Evolutionary conservation across 164 flowering plant genomes (phyloP), one percentile per base, ranked within the genome.

Genomic region (Houttuynia cordata): DNA sequence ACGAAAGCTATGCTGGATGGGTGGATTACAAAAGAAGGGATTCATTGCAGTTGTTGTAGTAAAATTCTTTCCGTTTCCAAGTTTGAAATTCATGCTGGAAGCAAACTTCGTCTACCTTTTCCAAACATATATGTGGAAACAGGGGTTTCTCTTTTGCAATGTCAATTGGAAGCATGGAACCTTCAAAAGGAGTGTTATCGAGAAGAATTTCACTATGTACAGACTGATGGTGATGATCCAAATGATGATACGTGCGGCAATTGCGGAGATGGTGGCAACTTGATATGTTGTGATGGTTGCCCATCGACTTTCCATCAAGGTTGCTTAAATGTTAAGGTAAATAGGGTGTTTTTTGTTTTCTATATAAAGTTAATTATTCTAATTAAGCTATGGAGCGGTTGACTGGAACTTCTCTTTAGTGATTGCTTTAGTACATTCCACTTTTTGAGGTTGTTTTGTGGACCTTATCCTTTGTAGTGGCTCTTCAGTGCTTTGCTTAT

Each of bases 231-330:
- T 53, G 89, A 82, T 74, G 99, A 91, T 72, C 95, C 95, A n/a
- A 82, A 94, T 80, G 99, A 94, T 76, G 99, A 94, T 71, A 88
- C 99, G 42, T 94, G 99, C 79, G 91, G 89, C 59, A 70, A 85
- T 19, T 94, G 99, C 71, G 97, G 91, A 55, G 99, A 94, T 85
- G 99, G 99, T 53, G 99, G 99, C 54, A 86, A 88, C 69, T 74
- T 91, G 76, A 88, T 94, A 56, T 94, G 99, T 68, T 94, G 99
- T 77, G 99, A 94, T 80, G 78, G 99, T 58, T 94, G 99, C 67
- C 96, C 99, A 51, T 94, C 99, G 54, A 88, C 99, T 19, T 94
- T 83, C 70, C 99, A 94, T 69, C 91, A 73, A 73, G 79, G 73
- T 75, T 94, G 99, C 80, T 78, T 94, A 62, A 85, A 64, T 62